Base-by-base conservation (phyloP, 192 early-diverging fungal genomes). In the Podila verticillata region DNA sequence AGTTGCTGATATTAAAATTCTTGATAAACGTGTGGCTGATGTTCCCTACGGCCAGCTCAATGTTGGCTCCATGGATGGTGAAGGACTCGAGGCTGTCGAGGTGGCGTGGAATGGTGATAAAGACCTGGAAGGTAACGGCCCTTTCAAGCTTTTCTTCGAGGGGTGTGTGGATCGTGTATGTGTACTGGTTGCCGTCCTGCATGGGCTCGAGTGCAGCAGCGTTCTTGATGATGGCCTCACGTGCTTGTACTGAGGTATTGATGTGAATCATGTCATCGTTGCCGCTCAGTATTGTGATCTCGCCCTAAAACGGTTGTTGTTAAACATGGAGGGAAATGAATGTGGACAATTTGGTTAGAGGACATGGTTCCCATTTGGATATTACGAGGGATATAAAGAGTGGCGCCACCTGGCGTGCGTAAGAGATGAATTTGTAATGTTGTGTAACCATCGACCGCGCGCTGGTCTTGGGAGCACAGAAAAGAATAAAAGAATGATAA, bases 261-360 rank as follows among this genome's bases (percentile, higher is more conserved):
- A 80, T 80, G 22, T 70, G 68, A 26, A 80, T 68, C 77, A 80
- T 72, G 48, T 72, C 77, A 20, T 80, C 77, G 57, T 80, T 72
- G 13, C 77, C 77, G 34, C 77, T 72, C 60, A 80, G 31, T 57
- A 80, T 80, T 20, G 77, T 80, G 57, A 80, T 80, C 24, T 80
- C 77, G 13, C 77, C 77, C 77, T 80, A 60, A 7, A 58, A 12
- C n/a, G 30, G 7, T 47, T 26, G 20, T n/a, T 54, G 39, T 44
- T 15, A 3, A 1, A 17, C 39, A 44, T 15, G 39, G 39, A 15
- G 39, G n/a, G n/a, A n/a, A n/a, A n/a, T n/a, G n/a, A n/a, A n/a
- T n/a, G n/a, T n/a, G n/a, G n/a, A n/a, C n/a, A n/a, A n/a, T n/a
- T n/a, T n/a, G n/a, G 15, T 44, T 44, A 44, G 39, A 8, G n/a